A percentile compares a stretch with the other conserved stretches of the same genome.
These are phyloP conservation scores for Manihot esculenta DNA, from an alignment of 441 rosid genomes.

Conservation along the genomic window DNA sequence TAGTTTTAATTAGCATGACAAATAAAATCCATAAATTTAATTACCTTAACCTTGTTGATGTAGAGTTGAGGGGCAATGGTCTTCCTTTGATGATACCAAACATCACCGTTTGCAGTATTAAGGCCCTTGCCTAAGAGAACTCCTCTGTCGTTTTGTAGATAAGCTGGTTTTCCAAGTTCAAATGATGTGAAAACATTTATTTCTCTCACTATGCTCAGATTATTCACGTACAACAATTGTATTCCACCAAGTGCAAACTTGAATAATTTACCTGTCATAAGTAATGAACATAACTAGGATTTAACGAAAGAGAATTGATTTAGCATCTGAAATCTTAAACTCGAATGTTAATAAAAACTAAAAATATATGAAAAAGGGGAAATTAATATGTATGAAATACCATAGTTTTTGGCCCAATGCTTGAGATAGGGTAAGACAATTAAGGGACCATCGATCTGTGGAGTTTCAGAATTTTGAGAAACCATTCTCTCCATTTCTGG, in stretches of 20 bases:
- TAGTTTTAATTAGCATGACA: too few species aligned
- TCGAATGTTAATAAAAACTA: too few species aligned
- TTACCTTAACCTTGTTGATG: constrained; percentile 3
- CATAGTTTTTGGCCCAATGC: not conserved
- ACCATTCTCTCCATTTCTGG: too few species aligned
- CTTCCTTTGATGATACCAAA: constrained; percentile 11
- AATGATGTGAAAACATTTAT: not conserved
- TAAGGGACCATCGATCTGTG: too few species aligned
- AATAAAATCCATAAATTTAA: too few species aligned
- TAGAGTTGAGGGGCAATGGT: constrained; percentile 2
- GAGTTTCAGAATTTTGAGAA: too few species aligned
- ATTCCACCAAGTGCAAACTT: constrained; percentile 3
- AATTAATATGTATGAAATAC: not conserved
- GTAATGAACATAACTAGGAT: too few species aligned
- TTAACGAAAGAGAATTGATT: too few species aligned
- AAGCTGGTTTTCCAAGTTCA: constrained; percentile 12
- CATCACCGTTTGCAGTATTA: constrained; percentile 8
- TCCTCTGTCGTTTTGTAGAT: constrained; percentile 14
- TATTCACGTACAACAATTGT: not conserved
- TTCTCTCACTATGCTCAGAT: not conserved
- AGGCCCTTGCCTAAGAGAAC: constrained; percentile 11
- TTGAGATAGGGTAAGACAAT: not conserved
- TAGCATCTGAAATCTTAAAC: too few species aligned
- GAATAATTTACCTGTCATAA: not conserved
- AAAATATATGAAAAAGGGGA: too few species aligned